Evolutionary conservation across 768 basidiomycete species (phyloP), one percentile per base, ranked within the genome.

Genomic region (Suillus discolor): DNA sequence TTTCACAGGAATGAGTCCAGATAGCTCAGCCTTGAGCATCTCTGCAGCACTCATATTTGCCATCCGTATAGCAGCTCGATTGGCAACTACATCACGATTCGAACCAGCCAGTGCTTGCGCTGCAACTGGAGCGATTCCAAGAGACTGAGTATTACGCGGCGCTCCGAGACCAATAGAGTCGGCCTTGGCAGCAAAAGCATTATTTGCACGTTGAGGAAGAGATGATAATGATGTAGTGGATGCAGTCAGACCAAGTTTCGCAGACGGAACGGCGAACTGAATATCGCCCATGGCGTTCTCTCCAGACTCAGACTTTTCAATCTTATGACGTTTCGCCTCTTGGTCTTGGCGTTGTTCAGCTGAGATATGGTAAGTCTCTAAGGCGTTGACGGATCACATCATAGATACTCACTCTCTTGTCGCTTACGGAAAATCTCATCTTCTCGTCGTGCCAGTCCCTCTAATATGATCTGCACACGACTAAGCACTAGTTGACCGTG

Each of bases 11-110:
- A 77, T 68, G 54, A 81, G 73, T 25, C 87, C 86, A 69, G 89
- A 85, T 68, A 98, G 78, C 78, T 98, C 94, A 61, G 94, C 95
- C 79, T 94, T 96, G 71, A 99, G 83, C 76, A 90, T 86, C 75
- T 99, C 94, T 63, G 96, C 96, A 54, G 97, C 97, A 81, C 89
- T 94, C 88, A 99, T 87, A 74, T 99, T 99, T 34, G 97, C 97
- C 87, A 97, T 89, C 66, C 96, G 88, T 69, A 97, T 94, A 31
- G 92, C 93, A 68, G 88, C 87, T 49, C 94, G 88, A 77, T 97
- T 97, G 59, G 90, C 90, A 36, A 96, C 94, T 66, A 97, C 88
- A 76, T 96, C 93, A 63, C 87, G 86, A 76, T 96, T 97, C n/a
- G 91, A 91, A 25, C 93, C 93, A 47, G 87, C 90, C 62, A 96